Base-by-base conservation (phyloP, 1,284 basidiomycete species). In the Volvariella surrecta region DNA sequence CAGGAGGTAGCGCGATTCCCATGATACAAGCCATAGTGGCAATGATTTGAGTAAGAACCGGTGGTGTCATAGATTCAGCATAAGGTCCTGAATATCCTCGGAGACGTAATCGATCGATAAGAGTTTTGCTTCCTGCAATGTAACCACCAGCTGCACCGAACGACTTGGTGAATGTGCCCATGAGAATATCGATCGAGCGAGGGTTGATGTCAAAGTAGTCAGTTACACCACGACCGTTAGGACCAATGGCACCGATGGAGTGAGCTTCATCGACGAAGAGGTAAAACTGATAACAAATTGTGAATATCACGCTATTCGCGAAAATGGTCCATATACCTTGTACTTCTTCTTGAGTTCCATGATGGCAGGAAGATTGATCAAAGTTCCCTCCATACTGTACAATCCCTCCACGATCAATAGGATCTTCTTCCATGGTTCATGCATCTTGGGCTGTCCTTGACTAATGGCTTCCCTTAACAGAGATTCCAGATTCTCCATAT, bases 81-180 rank as follows among this genome's bases (percentile, higher is more conserved):
- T 98, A 98, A 10, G 82, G 67, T 42, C 89, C 85, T 1, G 89
- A 80, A 60, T 97, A 87, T 6, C 90, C 92, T 43, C 79, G 73
- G 19, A 92, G 56, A 17, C 93, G 85, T 3, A 99, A 74, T 11
- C 82, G 73, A 55, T 92, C 83, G 54, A 97, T 84, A 44, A 96
- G 67, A 4, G 67, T 61, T 59, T 91, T 92, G 54, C 67, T 79
- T 4, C 90, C 95, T 2, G 92, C 77, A 52, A 99, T 84, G 68
- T 99, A 98, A 11, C 95, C 95, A 44, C 95, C 95, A 0, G 94
- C 88, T 1, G 95, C 94, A 47, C 95, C 96, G 58, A 99, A 99
- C 0, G 94, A 97, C 65, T 99, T 99, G 31, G 95, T 99, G 61
- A 99, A 96, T 0, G 95, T 99, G 45, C 95, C 95, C 95, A 99